These are phyloP conservation scores for Buxus sempervirens DNA, from an alignment of 164 flowering plant species.

Conservation along the genomic window DNA sequence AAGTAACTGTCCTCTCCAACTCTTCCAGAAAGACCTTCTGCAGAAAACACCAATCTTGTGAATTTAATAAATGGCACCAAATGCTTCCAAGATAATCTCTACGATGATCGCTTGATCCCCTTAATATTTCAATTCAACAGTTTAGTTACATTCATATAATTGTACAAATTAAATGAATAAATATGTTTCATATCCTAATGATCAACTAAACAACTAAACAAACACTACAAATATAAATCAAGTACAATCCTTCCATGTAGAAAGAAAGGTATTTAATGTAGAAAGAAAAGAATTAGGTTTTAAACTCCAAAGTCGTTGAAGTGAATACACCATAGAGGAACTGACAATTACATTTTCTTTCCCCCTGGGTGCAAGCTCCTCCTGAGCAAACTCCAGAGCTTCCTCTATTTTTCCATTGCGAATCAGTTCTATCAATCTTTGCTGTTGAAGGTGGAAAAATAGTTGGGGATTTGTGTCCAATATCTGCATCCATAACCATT, in stretches of 20 bases:
- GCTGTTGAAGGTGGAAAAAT: conserved; percentile 97
- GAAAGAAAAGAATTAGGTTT: background rate
- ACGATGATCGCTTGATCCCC: background rate
- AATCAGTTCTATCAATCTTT: conserved; percentile 85
- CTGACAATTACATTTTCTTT: conserved; percentile 79
- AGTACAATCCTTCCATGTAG: no score
- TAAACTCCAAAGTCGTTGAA: background rate
- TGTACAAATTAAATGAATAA: background rate
- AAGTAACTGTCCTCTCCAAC: conserved; percentile 86
- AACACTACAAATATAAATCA: no score
- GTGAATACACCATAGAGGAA: conserved; percentile 3
- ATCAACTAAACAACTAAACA: conserved; percentile 2
- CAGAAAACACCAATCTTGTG: conserved; percentile 18
- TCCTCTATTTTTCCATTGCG: conserved; percentile 83
- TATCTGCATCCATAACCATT: conserved; percentile 54
- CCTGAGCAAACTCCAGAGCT: conserved; percentile 96
- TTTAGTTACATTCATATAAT: no score
- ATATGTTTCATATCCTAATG: background rate
- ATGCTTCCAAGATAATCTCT: background rate
- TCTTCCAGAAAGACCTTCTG: conserved; percentile 94
- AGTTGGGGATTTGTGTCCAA: conserved; percentile 89
- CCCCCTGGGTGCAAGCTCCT: conserved; percentile 97
- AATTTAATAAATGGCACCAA: background rate
- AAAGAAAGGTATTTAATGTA: background rate
- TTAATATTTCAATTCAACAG: background rate